A percentile compares a stretch with the other conserved stretches of the same genome.
Conservation (phyloP, 148 eudicot species). For the Simmondsia chinensis region DNA sequence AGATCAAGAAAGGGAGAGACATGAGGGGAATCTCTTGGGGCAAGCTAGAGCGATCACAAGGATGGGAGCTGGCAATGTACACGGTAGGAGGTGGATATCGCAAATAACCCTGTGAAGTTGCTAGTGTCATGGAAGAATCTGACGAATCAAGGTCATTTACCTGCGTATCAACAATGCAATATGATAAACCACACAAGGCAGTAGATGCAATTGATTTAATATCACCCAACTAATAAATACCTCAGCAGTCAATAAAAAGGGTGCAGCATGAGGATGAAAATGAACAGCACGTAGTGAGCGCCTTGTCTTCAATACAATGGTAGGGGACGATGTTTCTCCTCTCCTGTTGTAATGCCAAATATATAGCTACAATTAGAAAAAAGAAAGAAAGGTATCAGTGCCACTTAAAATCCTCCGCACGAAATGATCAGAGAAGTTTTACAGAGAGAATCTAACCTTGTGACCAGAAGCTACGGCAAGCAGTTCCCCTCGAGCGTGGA, state of each 20-base stretch:
- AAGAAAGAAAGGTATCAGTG: neutral
- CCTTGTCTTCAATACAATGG: slow-evolving; percentile 77
- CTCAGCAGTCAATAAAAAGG: slow-evolving; percentile 93
- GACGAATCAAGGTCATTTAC: slow-evolving; percentile 94
- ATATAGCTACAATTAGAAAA: slow-evolving; percentile 54
- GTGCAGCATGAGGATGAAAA: slow-evolving; percentile 96
- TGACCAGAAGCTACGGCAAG: slow-evolving; percentile 98
- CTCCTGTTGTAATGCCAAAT: slow-evolving; percentile 91
- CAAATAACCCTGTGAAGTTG: slow-evolving; percentile 84
- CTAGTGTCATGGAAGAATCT: slow-evolving; percentile 80
- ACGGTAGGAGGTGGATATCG: slow-evolving; percentile 93
- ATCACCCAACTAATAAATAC: slow-evolving; percentile 22
- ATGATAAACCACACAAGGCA: neutral
- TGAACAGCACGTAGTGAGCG: slow-evolving; percentile 98
- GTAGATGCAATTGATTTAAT: neutral
- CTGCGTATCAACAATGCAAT: slow-evolving; percentile 27
- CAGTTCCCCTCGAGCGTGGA: slow-evolving; percentile 92
- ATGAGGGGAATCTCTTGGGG: slow-evolving; percentile 47
- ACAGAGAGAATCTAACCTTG: slow-evolving; percentile 46
- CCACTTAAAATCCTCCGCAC: neutral
- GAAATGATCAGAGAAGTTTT: slow-evolving; percentile 1
- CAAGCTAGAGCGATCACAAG: slow-evolving; percentile 40
- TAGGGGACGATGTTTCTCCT: slow-evolving; percentile 67
- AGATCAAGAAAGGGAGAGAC: slow-evolving; percentile 57
- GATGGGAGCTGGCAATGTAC: slow-evolving; percentile 63